These are phyloP conservation scores for Quaeritorhiza haematococci DNA, from an alignment of 371 early-diverging fungal species.

Conservation along the genomic window DNA sequence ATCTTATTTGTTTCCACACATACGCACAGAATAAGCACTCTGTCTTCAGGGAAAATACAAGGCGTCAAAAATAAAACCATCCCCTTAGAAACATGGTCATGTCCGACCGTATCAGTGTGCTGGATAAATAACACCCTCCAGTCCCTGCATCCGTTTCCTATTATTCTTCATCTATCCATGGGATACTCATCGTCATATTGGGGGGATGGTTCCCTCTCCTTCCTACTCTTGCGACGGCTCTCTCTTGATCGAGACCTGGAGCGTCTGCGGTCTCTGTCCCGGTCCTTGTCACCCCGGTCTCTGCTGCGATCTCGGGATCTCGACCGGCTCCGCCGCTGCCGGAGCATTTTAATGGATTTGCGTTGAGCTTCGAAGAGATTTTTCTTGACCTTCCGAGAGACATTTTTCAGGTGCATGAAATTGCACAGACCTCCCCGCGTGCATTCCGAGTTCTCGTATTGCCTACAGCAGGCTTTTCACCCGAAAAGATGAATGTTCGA, in stretches of 20 bases:
- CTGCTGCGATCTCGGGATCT: conserved; percentile 5
- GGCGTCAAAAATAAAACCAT: too few species aligned
- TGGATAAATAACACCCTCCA: neutral
- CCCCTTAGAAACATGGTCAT: too few species aligned
- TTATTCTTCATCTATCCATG: neutral
- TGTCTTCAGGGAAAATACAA: too few species aligned
- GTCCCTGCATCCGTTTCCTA: neutral
- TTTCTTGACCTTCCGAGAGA: conserved; percentile 65
- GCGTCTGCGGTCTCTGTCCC: conserved; percentile 8
- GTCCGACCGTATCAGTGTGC: too few species aligned
- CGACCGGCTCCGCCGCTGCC: conserved; percentile 10
- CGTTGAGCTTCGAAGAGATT: conserved; percentile 81
- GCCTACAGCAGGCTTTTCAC: conserved; percentile 83
- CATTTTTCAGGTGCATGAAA: conserved; percentile 95
- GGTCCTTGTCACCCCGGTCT: conserved; percentile 9
- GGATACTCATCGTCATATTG: too few species aligned
- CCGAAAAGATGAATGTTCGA: too few species aligned
- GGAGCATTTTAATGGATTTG: conserved; percentile 27
- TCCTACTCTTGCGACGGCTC: neutral
- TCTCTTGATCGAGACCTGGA: neutral
- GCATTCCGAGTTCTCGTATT: conserved; percentile 91
- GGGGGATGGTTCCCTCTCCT: neutral
- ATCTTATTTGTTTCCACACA: too few species aligned
- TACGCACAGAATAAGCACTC: too few species aligned
- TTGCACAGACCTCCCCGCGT: conserved; percentile 96